Conservation (phyloP, 495 filamentous ascomycete genomes). For the Clohesyomyces aquaticus region DNA sequence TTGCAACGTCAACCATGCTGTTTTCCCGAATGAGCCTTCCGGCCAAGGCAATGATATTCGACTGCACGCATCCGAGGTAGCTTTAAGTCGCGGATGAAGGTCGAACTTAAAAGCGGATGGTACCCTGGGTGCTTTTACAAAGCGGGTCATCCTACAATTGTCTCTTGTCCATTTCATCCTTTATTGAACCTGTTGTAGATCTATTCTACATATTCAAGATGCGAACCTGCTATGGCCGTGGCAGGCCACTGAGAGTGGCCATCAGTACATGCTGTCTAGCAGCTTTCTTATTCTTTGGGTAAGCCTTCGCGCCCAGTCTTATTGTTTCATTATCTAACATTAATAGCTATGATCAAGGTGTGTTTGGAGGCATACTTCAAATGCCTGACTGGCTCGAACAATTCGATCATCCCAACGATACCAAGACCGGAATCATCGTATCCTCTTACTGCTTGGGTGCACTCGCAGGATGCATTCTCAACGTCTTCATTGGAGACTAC, state of each 20-base stretch:
- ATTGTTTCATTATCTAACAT: background rate
- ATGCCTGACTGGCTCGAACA: constrained; percentile 54
- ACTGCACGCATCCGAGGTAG: background rate
- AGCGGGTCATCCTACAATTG: background rate
- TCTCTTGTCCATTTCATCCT: background rate
- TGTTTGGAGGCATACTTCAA: constrained; percentile 55
- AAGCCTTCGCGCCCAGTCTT: background rate
- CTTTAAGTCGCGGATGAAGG: background rate
- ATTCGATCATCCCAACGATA: constrained; percentile 37
- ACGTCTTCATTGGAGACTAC: constrained; percentile 39
- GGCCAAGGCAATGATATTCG: constrained; percentile 1
- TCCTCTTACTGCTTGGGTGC: constrained; percentile 43
- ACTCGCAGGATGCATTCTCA: constrained; percentile 41
- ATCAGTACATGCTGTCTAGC: constrained; percentile 41
- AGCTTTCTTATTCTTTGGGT: constrained; percentile 44
- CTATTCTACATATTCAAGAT: background rate
- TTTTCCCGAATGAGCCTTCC: background rate
- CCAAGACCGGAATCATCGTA: constrained; percentile 42
- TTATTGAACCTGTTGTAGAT: background rate
- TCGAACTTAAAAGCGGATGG: background rate
- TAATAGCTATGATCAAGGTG: constrained; percentile 56
- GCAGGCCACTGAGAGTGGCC: constrained; percentile 36
- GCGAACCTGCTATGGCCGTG: constrained; percentile 6
- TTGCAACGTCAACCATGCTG: background rate
- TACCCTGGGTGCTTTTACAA: too few relatives aligned